Evolutionary conservation across 176 grass and related monocot species (phyloP).

Genomic region (Hordeum marinum): DNA sequence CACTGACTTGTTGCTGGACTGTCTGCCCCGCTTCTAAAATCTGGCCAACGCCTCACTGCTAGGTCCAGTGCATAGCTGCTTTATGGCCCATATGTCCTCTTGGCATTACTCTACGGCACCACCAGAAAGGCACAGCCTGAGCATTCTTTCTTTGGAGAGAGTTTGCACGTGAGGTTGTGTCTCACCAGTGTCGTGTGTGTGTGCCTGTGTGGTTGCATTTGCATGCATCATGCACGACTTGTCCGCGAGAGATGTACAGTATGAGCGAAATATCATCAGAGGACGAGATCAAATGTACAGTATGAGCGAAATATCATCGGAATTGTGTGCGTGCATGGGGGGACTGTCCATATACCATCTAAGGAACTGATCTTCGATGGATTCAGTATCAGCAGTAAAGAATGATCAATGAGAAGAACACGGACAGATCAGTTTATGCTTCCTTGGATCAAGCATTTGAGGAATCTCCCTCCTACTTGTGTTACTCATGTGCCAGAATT

Average conservation of each 20-base stretch:
- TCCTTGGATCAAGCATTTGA: too few relatives aligned
- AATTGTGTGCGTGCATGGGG: too few relatives aligned
- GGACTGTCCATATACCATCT: too few relatives aligned
- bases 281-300: background rate
- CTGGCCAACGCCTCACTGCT: background rate
- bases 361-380: too few relatives aligned
- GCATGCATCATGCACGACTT: background rate
- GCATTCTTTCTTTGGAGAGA: slow-evolving; percentile 4
- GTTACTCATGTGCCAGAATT: too few relatives aligned
- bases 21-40: background rate
- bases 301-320: background rate
- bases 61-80: background rate
- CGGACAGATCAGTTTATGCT: too few relatives aligned
- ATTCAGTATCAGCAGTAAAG: too few relatives aligned
- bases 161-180: background rate
- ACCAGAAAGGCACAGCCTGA: slow-evolving; percentile 8
- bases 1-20: background rate
- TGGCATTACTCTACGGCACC: slow-evolving; percentile 18
- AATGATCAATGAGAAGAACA: too few relatives aligned
- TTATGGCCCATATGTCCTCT: background rate
- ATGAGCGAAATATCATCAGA: background rate
- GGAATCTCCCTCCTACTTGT: too few relatives aligned
- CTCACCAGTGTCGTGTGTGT: background rate
- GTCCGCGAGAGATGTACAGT: background rate
- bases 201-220: background rate